Percentiles rank a stretch among this genome's conserved stretches.
phyloP scores from a whole-genome alignment of 805 yeast genomes.

The Yamadazyma endophytica region DNA sequence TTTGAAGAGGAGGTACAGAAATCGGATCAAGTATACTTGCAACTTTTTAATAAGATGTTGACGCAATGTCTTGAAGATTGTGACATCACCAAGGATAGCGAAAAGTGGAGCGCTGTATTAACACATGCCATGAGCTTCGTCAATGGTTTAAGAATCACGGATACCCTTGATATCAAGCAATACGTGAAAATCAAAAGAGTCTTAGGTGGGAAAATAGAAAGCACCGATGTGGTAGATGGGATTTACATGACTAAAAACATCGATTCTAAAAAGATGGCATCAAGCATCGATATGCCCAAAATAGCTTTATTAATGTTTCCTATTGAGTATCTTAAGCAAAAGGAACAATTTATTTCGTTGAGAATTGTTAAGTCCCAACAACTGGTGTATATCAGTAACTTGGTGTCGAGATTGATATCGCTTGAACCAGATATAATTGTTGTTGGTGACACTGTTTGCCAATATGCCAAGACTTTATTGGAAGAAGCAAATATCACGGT shows the following conservation, averaged over 20 bases:
- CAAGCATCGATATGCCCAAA: slow-evolving; percentile 58
- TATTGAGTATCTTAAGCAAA: slow-evolving; percentile 73
- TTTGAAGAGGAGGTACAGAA: slow-evolving; percentile 8
- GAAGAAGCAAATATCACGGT: slow-evolving; percentile 78
- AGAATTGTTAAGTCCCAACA: slow-evolving; percentile 87
- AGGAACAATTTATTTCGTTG: slow-evolving; percentile 75
- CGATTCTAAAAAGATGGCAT: slow-evolving; percentile 77
- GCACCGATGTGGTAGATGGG: slow-evolving; percentile 69
- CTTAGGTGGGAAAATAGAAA: slow-evolving; percentile 64
- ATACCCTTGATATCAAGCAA: slow-evolving; percentile 79
- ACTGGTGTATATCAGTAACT: slow-evolving; percentile 72
- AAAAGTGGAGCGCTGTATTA: slow-evolving; percentile 59
- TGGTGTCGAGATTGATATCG: slow-evolving; percentile 73
- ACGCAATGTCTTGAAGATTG: slow-evolving; percentile 63
- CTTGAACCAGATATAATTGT: slow-evolving; percentile 76
- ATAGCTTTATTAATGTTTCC: slow-evolving; percentile 86
- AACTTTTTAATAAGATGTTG: slow-evolving; percentile 49
- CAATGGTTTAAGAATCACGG: slow-evolving; percentile 61
- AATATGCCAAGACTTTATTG: slow-evolving; percentile 69
- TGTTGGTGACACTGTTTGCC: slow-evolving; percentile 76
- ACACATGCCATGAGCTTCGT: slow-evolving; percentile 49
- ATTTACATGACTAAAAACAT: slow-evolving; percentile 78
- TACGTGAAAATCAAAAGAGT: slow-evolving; percentile 84
- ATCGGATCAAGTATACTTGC: slow-evolving; percentile 24
- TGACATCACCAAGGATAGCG: slow-evolving; percentile 39